phyloP scores from a whole-genome alignment of 2,329 filamentous ascomycete species.

The Fusarium tjaetaba region DNA sequence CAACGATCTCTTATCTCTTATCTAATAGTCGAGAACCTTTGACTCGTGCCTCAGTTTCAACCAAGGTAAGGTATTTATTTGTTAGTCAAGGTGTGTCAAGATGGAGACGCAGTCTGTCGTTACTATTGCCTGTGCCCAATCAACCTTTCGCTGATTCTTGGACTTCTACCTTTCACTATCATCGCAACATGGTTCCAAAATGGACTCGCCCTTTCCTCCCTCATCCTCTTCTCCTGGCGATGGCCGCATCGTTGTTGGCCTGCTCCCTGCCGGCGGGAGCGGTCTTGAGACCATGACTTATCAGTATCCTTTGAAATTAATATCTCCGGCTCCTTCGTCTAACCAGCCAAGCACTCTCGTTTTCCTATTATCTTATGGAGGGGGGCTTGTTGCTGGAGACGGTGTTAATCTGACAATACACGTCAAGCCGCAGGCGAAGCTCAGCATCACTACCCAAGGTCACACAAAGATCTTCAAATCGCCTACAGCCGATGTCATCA shows the following conservation, averaged over 20 bases:
- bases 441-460: conserved; percentile 77
- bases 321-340: conserved; percentile 77
- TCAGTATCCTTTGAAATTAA: conserved; percentile 94
- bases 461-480: conserved; percentile 98
- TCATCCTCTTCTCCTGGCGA: conserved; percentile 80
- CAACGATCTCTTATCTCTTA: conserved; percentile 29
- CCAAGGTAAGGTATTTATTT: conserved; percentile 13
- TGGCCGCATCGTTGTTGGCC: conserved; percentile 78
- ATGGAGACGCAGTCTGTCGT: conserved; percentile 21
- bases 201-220: conserved; percentile 78
- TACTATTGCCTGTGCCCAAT: conserved; percentile 2
- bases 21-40: conserved; percentile 18
- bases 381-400: conserved; percentile 90
- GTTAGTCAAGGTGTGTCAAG: conserved; percentile 17
- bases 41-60: conserved; percentile 16
- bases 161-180: not conserved
- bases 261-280: conserved; percentile 76
- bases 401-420: conserved; percentile 77
- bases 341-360: conserved; percentile 77
- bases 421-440: conserved; percentile 70
- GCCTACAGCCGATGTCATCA: conserved; percentile 62
- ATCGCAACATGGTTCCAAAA: conserved; percentile 43
- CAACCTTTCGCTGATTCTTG: not conserved
- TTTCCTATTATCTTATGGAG: conserved; percentile 93
- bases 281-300: conserved; percentile 81